Base-by-base conservation (phyloP, 148 eudicot genomes). In the Fagopyrum homotropicum region DNA sequence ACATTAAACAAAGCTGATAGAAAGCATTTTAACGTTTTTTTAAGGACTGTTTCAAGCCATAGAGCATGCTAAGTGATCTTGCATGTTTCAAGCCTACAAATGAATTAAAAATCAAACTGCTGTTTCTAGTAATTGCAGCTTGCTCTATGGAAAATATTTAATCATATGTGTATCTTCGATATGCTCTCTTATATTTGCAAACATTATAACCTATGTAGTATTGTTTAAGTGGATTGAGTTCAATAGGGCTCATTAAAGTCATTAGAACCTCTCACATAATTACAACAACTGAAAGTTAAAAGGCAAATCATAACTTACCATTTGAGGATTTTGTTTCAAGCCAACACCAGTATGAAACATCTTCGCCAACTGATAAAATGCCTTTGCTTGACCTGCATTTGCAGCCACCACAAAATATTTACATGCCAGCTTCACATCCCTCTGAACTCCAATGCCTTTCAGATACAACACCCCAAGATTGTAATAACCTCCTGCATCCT, bases 291-390 rank as follows among this genome's bases (percentile, higher is more conserved):
- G 47, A 48, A 50, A 47, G 12, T 4, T 30, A 51, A n/a, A 73
- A 35, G 14, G 14, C 44, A 17, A 64, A 57, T 30, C 22, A 40
- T n/a, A 77, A 80, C 78, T 76, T 86, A 95, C 98, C 98, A 88
- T 86, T 56, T 80, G 84, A 70, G 90, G 82, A 78, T 88, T 88
- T 79, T 84, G 89, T 88, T 86, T 92, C 76, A 95, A 85, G 68
- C 93, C 98, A 45, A 95, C 90, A 76, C 98, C 98, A 75, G 89
- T 89, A 78, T 90, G 98, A 77, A 92, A 92, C 98, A 95, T 95
- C 85, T 92, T 95, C 7, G 96, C 98, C 72, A 95, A 78, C 84
- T 95, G 98, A 80, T 95, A 92, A 76, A 90, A 92, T 73, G 98
- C 97, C 83, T 95, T 95, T 16, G 93, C 90, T 79, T 92, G 98